Evolutionary conservation across 441 rosid species (phyloP).

Genomic region (Erysimum cheiri): DNA sequence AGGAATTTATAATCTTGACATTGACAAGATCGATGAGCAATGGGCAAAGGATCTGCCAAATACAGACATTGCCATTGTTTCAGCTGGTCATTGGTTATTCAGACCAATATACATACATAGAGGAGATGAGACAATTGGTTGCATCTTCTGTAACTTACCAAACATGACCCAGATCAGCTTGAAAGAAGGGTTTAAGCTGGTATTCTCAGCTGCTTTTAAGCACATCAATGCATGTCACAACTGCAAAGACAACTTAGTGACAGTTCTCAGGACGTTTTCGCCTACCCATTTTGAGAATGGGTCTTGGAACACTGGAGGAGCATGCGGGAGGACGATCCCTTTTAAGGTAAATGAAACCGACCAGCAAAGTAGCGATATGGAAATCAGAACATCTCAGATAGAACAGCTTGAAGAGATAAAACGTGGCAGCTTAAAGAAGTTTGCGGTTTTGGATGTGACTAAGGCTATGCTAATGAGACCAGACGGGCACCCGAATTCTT

Average conservation of each 20-base stretch:
- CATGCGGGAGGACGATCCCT: slow-evolving; percentile 59
- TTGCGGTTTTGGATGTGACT: slow-evolving; percentile 62
- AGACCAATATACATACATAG: slow-evolving; percentile 57
- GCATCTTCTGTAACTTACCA: slow-evolving; percentile 64
- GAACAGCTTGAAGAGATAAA: slow-evolving; percentile 49
- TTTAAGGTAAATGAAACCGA: slow-evolving; percentile 34
- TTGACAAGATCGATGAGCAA: slow-evolving; percentile 50
- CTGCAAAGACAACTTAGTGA: slow-evolving; percentile 45
- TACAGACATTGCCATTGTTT: slow-evolving; percentile 66
- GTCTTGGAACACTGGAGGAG: slow-evolving; percentile 72
- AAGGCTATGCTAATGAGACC: slow-evolving; percentile 73
- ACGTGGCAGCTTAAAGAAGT: slow-evolving; percentile 42
- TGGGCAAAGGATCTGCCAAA: slow-evolving; percentile 54
- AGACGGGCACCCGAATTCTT: slow-evolving; percentile 69
- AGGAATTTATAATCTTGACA: slow-evolving; percentile 52
- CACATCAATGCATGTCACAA: slow-evolving; percentile 52
- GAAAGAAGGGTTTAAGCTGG: slow-evolving; percentile 47
- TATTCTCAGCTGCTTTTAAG: slow-evolving; percentile 49
- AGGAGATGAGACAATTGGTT: slow-evolving; percentile 49
- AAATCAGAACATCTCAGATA: slow-evolving; percentile 53
- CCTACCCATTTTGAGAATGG: slow-evolving; percentile 83
- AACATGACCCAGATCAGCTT: slow-evolving; percentile 47
- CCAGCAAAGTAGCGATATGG: slow-evolving; percentile 43
- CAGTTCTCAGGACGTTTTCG: slow-evolving; percentile 67
- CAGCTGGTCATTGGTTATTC: slow-evolving; percentile 73